Conservation (phyloP, 2,329 filamentous ascomycete species). For the Apiospora phragmitis region DNA sequence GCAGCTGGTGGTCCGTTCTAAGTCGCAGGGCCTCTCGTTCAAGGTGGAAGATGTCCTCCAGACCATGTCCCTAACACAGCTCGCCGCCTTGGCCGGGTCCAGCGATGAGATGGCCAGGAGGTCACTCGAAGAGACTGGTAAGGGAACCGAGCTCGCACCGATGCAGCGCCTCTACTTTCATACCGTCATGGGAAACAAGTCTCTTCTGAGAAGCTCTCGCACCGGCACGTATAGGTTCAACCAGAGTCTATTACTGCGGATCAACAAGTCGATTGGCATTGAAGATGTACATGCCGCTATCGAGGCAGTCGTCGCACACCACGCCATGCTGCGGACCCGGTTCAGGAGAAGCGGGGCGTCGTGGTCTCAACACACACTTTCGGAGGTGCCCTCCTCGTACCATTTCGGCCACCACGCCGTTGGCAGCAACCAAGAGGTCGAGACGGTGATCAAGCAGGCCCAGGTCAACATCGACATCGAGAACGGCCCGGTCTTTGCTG, state of each 20-base stretch:
- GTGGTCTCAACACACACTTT: conserved; percentile 48
- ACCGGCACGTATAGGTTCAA: conserved; percentile 49
- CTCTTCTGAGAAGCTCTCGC: conserved; percentile 27
- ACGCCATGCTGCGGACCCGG: conserved; percentile 52
- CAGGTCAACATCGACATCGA: conserved; percentile 50
- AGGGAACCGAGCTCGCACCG: conserved; percentile 48
- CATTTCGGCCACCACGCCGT: conserved; percentile 43
- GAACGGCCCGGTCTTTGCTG: conserved; percentile 51
- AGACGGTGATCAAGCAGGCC: conserved; percentile 39
- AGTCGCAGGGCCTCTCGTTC: conserved; percentile 39
- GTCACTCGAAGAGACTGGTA: conserved; percentile 34
- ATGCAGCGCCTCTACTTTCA: conserved; percentile 57
- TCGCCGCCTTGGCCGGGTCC: conserved; percentile 37
- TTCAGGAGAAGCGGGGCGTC: conserved; percentile 40
- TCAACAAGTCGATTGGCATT: conserved; percentile 41
- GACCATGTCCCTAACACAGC: conserved; percentile 38
- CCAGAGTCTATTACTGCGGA: conserved; percentile 48
- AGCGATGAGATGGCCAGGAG: conserved; percentile 30
- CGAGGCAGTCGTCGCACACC: conserved; percentile 49
- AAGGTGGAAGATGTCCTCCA: conserved; percentile 38
- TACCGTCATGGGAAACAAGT: conserved; percentile 42
- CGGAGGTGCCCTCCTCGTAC: conserved; percentile 43
- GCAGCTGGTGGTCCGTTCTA: conserved; percentile 39
- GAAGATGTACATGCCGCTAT: conserved; percentile 49
- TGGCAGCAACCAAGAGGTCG: conserved; percentile 42